Percentiles rank a stretch among this genome's conserved stretches.
Evolutionary conservation across 2,329 filamentous ascomycete species (phyloP).

Genomic region (Byssothecium circinans): DNA sequence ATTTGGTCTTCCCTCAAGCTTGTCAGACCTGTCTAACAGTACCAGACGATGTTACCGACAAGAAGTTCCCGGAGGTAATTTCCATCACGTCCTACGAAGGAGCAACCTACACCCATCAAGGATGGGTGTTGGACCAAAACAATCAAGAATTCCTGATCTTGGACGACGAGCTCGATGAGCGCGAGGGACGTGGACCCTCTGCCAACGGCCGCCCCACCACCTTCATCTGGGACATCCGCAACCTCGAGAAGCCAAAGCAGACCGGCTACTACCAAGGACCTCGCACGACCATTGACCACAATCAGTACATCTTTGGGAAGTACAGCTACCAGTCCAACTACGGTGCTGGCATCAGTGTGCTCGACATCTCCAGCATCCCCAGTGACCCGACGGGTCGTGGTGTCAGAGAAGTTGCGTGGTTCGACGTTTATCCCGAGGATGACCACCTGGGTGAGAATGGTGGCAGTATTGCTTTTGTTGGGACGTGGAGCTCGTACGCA

Average conservation of each 20-base stretch:
- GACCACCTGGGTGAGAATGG: constrained; percentile 31
- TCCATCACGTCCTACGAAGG: constrained; percentile 58
- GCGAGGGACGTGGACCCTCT: constrained; percentile 28
- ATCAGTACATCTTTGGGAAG: constrained; percentile 48
- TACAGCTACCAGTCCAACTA: constrained; percentile 48
- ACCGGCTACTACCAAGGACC: constrained; percentile 47
- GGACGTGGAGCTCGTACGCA: constrained; percentile 46
- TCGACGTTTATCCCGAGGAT: constrained; percentile 48
- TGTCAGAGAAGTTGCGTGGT: constrained; percentile 47
- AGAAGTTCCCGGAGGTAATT: constrained; percentile 59
- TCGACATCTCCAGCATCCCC: constrained; percentile 44
- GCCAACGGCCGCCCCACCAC: constrained; percentile 37
- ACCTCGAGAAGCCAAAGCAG: constrained; percentile 40
- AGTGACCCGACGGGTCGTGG: constrained; percentile 41
- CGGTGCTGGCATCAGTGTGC: constrained; percentile 43
- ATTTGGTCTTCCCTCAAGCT: constrained; percentile 41
- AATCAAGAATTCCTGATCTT: constrained; percentile 38
- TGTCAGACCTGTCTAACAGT: constrained; percentile 25
- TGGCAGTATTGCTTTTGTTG: constrained; percentile 46
- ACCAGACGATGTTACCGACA: constrained; percentile 53
- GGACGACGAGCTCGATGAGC: constrained; percentile 41
- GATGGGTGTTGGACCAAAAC: constrained; percentile 53
- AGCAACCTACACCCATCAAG: constrained; percentile 60
- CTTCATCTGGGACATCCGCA: constrained; percentile 39
- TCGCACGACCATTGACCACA: constrained; percentile 47